These are phyloP conservation scores for Pleurotus djamor DNA, from an alignment of 768 basidiomycete genomes.

Conservation along the genomic window DNA sequence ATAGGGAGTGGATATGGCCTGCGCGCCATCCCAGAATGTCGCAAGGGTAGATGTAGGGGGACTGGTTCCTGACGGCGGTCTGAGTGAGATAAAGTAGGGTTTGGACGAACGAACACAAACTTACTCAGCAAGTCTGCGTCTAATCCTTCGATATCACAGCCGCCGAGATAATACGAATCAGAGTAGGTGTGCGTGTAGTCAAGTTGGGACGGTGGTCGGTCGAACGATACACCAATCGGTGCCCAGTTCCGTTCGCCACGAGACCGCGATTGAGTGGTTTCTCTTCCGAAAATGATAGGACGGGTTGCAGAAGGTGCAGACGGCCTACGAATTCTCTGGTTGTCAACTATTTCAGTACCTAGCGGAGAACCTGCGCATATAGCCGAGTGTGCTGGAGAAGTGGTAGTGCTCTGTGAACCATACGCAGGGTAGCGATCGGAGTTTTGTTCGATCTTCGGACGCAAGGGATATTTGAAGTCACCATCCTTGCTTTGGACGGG, in stretches of 20 bases:
- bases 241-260: too few species aligned
- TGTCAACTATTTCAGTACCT: not conserved
- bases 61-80: not conserved
- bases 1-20: not conserved
- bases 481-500: constrained; percentile 1
- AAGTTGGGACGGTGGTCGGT: constrained; percentile 3
- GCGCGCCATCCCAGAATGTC: not conserved
- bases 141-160: not conserved
- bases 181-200: constrained; percentile 4
- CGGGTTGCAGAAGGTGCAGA: constrained; percentile 5
- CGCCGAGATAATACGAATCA: not conserved
- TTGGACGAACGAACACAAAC: not conserved
- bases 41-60: not conserved
- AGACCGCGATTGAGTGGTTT: too few species aligned
- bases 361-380: not conserved
- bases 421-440: not conserved
- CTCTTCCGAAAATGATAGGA: not conserved
- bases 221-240: not conserved
- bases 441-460: not conserved
- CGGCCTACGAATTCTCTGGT: not conserved
- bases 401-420: not conserved
- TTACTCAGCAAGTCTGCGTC: not conserved
- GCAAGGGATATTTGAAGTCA: constrained; percentile 1
- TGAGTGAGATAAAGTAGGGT: not conserved
- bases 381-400: constrained; percentile 5